Percentiles rank a stretch among this genome's conserved stretches.
phyloP scores from a whole-genome alignment of 179 eudicot species.

The Silene vulgaris region DNA sequence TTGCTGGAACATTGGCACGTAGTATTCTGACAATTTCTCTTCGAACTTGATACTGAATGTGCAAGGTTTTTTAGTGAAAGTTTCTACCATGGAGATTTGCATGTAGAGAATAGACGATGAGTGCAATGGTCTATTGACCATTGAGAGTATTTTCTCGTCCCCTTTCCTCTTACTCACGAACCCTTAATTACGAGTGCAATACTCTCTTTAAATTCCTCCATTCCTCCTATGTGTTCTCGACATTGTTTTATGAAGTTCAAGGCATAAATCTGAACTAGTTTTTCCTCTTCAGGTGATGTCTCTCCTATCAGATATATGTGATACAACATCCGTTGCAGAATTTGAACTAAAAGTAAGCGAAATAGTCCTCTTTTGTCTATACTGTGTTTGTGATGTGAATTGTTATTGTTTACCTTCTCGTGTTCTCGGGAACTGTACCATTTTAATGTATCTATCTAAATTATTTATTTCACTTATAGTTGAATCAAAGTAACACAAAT shows the following conservation, averaged over 20 bases:
- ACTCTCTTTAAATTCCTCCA: background rate
- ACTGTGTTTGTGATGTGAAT: background rate
- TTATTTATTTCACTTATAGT: background rate
- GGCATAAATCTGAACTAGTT: constrained; percentile 10
- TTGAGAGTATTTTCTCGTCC: background rate
- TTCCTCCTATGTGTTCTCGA: background rate
- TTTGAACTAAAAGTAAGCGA: constrained; percentile 69
- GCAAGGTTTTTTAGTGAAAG: background rate
- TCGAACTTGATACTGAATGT: background rate
- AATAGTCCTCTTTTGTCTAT: background rate
- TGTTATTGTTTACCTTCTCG: background rate
- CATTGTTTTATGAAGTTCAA: constrained; percentile 9
- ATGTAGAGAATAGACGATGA: too few species aligned
- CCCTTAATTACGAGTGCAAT: background rate
- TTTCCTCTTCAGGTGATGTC: constrained; percentile 55
- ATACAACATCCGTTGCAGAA: constrained; percentile 70
- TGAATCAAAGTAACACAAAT: background rate
- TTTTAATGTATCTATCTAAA: background rate
- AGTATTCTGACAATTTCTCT: background rate
- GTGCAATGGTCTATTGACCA: background rate
- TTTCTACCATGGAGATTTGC: background rate
- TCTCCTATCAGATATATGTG: constrained; percentile 62
- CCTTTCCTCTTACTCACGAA: background rate
- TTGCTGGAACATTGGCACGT: background rate
- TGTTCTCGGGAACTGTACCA: background rate